phyloP scores from a whole-genome alignment of 2,329 filamentous ascomycete species.

The Meredithiella fracta region DNA sequence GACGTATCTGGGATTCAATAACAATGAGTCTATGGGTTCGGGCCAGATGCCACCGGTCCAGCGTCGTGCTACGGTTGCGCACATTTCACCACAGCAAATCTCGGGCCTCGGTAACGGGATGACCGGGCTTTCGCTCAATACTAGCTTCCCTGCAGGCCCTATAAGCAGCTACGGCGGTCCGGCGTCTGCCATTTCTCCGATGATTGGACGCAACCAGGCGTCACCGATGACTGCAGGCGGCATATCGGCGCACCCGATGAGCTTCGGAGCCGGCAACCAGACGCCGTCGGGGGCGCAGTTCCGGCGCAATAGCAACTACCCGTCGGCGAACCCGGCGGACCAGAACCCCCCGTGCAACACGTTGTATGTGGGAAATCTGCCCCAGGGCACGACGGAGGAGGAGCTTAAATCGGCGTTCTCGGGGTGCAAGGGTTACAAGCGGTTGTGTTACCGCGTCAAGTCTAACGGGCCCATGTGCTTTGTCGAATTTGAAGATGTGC shows the following conservation, averaged over 20 bases:
- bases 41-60: constrained; percentile 30
- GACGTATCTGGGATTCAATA: constrained; percentile 19
- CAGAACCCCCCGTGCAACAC: constrained; percentile 97
- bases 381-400: constrained; percentile 82
- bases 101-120: background rate
- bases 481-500: constrained; percentile 90
- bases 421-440: constrained; percentile 85
- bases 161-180: constrained; percentile 8
- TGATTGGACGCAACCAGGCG: constrained; percentile 33
- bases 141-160: constrained; percentile 4
- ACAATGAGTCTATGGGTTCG: constrained; percentile 16
- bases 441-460: constrained; percentile 88
- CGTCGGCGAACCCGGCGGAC: constrained; percentile 82
- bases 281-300: constrained; percentile 3
- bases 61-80: constrained; percentile 12
- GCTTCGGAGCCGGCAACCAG: constrained; percentile 3
- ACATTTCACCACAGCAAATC: constrained; percentile 3
- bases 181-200: constrained; percentile 16
- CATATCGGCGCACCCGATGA: constrained; percentile 41
- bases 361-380: constrained; percentile 91
- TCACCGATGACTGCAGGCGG: constrained; percentile 24
- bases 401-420: constrained; percentile 89
- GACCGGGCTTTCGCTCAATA: constrained; percentile 21
- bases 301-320: constrained; percentile 37
- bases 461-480: constrained; percentile 97